Percentiles rank a stretch among this genome's conserved stretches.
Conservation (phyloP, 2,329 filamentous ascomycete genomes). For the Chalaropsis thielavioides region DNA sequence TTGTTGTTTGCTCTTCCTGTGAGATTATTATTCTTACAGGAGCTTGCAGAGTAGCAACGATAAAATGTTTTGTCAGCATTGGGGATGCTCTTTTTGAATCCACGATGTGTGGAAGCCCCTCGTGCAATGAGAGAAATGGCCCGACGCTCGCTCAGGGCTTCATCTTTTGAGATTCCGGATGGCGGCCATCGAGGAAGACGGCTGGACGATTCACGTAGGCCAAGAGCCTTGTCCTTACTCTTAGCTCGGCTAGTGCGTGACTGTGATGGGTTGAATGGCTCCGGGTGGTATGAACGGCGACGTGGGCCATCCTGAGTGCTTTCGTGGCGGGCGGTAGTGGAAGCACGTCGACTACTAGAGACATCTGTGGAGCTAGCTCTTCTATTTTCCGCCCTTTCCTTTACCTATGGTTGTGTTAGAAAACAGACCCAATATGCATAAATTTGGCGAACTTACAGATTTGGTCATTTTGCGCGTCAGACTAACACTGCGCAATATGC, state of each 20-base stretch:
- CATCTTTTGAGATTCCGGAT: slow-evolving; percentile 32
- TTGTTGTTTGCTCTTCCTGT: slow-evolving; percentile 16
- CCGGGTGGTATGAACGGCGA: slow-evolving; percentile 15
- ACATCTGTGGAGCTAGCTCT: slow-evolving; percentile 16
- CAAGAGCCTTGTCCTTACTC: slow-evolving; percentile 10
- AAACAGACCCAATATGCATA: background rate
- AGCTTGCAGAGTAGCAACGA: slow-evolving; percentile 33
- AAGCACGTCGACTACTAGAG: slow-evolving; percentile 8
- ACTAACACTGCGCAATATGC: slow-evolving; percentile 18
- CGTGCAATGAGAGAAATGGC: slow-evolving; percentile 44
- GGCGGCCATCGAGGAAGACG: slow-evolving; percentile 37
- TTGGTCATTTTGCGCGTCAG: slow-evolving; percentile 15
- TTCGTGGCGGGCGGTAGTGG: slow-evolving; percentile 12
- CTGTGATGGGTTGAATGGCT: slow-evolving; percentile 17
- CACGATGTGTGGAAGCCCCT: slow-evolving; percentile 43
- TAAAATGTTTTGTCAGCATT: slow-evolving; percentile 43
- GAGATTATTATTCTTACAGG: slow-evolving; percentile 16
- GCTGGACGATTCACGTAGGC: slow-evolving; percentile 11
- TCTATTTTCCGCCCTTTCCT: slow-evolving; percentile 14
- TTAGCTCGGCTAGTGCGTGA: slow-evolving; percentile 16
- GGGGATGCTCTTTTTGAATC: slow-evolving; percentile 38
- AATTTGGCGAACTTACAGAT: slow-evolving; percentile 5
- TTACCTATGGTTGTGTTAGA: slow-evolving; percentile 13
- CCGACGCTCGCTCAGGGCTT: slow-evolving; percentile 38
- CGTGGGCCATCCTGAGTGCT: slow-evolving; percentile 5